Evolutionary conservation across 305 asterid genomes (phyloP).

Genomic region (Caryopteris hybrid): DNA sequence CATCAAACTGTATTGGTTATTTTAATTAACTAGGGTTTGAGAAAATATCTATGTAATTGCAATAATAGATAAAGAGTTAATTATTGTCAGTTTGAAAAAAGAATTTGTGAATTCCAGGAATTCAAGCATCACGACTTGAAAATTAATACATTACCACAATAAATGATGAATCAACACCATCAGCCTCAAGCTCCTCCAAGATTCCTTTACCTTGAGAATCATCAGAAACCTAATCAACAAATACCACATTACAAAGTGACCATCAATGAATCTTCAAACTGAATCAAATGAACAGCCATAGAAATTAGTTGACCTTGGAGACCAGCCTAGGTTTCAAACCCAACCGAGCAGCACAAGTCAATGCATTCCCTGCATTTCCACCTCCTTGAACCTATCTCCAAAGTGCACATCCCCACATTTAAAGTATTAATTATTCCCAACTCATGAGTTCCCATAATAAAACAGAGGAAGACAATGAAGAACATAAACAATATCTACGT

Average conservation of each 20-base stretch:
- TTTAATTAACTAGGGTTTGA: background rate
- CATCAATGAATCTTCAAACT: background rate
- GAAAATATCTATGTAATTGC: background rate
- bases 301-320: constrained; percentile 57
- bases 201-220: constrained; percentile 90
- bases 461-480: background rate
- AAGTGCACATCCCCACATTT: constrained; percentile 4
- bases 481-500: background rate
- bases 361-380: constrained; percentile 92
- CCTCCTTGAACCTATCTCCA: constrained; percentile 77
- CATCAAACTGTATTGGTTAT: background rate
- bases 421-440: background rate
- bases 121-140: background rate
- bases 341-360: constrained; percentile 88
- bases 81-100: background rate
- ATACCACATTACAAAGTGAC: background rate
- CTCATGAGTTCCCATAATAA: background rate
- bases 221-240: constrained; percentile 67
- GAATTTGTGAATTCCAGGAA: background rate
- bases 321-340: constrained; percentile 76
- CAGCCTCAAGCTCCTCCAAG: constrained; percentile 75
- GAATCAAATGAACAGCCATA: constrained; percentile 7
- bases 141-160: constrained; percentile 46
- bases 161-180: constrained; percentile 84
- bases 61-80: background rate